Base-by-base conservation (phyloP, 2,329 filamentous ascomycete species). In the Alternaria conjuncta region DNA sequence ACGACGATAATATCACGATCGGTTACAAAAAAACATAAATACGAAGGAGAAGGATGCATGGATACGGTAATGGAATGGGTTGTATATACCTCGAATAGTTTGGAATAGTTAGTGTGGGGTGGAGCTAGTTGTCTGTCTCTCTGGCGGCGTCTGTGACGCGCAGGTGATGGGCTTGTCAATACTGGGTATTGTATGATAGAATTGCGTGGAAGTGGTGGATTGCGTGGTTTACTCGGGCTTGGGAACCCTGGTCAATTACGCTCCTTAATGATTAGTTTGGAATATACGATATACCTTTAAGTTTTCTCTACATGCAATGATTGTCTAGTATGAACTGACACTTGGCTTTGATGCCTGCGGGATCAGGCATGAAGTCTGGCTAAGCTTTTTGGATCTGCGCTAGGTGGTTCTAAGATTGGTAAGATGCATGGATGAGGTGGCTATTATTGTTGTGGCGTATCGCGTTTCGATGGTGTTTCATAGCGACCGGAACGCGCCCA, bases 181-280 rank as follows among this genome's bases (percentile, higher is more conserved):
- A 44, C 23, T 26, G 53, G 60, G 56, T 55, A 59, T 56, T 30
- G 25, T 47, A 18, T 20, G 45, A 41, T 56, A 28, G 45, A 43
- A 59, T 45, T 25, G 18, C 21, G 41, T 23, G 55, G 12, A 53
- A 51, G 36, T 53, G 55, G 53, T 65, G 54, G 20, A 44, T 66
- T 64, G 56, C 60, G 63, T 69, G 60, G 60, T 66, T 50, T 28
- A 60, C 64, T 44, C 25, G 65, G 69, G 64, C 49, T 63, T 70
- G 69, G 71, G 66, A 71, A 70, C 67, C 65, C 63, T 65, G 50
- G 66, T 66, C 64, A 66, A 46, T 68, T 64, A 65, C 67, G 63
- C 60, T 72, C 63, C 49, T 69, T 71, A 66, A 62, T 69, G 47
- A 46, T 62, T 21, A 23, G 20, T 49, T 55, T 25, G 18, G 58